Percentiles rank a stretch among this genome's conserved stretches.
These are phyloP conservation scores for Chimonanthus praecox DNA, from an alignment of 164 flowering plant species.

Conservation along the genomic window DNA sequence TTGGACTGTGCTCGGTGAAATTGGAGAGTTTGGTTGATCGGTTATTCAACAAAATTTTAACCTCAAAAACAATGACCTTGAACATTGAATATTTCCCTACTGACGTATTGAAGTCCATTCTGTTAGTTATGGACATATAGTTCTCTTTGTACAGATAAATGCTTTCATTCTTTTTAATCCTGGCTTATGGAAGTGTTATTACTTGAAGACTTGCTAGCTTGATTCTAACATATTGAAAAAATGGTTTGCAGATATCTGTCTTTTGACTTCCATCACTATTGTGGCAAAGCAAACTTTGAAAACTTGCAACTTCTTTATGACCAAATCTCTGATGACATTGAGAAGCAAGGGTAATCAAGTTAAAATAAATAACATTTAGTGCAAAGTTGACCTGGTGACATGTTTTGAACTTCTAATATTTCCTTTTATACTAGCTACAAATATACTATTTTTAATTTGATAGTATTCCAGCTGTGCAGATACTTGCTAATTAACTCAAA, in stretches of 20 bases:
- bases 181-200: not conserved
- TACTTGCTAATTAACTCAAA: constrained; percentile 64
- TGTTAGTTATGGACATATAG: not conserved
- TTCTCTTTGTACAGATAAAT: not conserved
- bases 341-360: constrained; percentile 71
- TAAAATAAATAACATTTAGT: not conserved
- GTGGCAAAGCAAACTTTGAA: constrained; percentile 67
- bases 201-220: not conserved
- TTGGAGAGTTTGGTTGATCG: too few species aligned
- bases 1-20: too few species aligned
- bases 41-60: too few species aligned
- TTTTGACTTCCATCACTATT: constrained; percentile 84
- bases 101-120: not conserved
- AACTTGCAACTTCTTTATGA: constrained; percentile 63
- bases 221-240: not conserved
- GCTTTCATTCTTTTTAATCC: not conserved
- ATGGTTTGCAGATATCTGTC: constrained; percentile 62
- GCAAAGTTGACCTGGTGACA: constrained; percentile 1
- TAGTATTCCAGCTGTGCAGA: constrained; percentile 88
- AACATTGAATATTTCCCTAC: not conserved
- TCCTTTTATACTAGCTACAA: constrained; percentile 24
- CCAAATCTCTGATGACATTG: constrained; percentile 60
- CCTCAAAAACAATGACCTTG: not conserved
- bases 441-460: constrained; percentile 45
- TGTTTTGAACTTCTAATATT: constrained; percentile 8